Percentiles rank a stretch among this genome's conserved stretches.
Conservation (phyloP, 179 eudicot genomes). For the Pouteria campechiana region DNA sequence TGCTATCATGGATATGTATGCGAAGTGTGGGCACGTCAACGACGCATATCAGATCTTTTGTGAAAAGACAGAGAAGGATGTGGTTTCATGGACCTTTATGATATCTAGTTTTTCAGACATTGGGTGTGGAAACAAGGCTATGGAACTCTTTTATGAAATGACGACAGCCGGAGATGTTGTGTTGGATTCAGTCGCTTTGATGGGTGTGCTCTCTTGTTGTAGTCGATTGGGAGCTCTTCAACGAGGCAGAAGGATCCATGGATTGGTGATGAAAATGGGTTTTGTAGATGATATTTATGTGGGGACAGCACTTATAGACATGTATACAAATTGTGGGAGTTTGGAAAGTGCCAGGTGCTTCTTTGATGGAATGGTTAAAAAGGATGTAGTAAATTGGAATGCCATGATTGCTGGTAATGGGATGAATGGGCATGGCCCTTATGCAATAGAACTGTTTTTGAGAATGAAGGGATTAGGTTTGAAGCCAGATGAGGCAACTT, state of each 20-base stretch:
- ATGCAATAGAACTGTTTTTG: slow-evolving; percentile 24
- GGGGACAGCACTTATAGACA: slow-evolving; percentile 30
- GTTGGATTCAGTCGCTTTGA: slow-evolving; percentile 31
- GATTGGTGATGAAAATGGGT: slow-evolving; percentile 20
- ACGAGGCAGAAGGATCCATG: slow-evolving; percentile 24
- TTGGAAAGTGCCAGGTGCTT: slow-evolving; percentile 16
- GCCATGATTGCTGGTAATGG: slow-evolving; percentile 37
- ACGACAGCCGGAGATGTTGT: slow-evolving; percentile 6
- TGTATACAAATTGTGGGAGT: slow-evolving; percentile 30
- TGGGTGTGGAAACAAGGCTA: slow-evolving; percentile 19
- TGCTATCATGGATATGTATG: slow-evolving; percentile 29
- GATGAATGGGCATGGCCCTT: slow-evolving; percentile 23
- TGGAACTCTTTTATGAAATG: slow-evolving; percentile 21
- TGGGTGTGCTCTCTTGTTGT: slow-evolving; percentile 21
- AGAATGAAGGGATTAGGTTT: slow-evolving; percentile 22
- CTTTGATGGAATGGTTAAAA: slow-evolving; percentile 18
- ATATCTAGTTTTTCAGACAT: slow-evolving; percentile 20
- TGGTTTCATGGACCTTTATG: slow-evolving; percentile 41
- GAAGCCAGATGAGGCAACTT: slow-evolving; percentile 29
- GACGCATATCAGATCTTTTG: slow-evolving; percentile 28
- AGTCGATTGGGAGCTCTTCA: slow-evolving; percentile 17
- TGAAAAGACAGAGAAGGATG: slow-evolving; percentile 23
- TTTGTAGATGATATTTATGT: slow-evolving; percentile 23
- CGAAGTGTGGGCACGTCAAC: slow-evolving; percentile 10
- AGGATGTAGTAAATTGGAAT: slow-evolving; percentile 36